phyloP scores from a whole-genome alignment of 1,284 basidiomycete species.

The Earliella scabrosa region DNA sequence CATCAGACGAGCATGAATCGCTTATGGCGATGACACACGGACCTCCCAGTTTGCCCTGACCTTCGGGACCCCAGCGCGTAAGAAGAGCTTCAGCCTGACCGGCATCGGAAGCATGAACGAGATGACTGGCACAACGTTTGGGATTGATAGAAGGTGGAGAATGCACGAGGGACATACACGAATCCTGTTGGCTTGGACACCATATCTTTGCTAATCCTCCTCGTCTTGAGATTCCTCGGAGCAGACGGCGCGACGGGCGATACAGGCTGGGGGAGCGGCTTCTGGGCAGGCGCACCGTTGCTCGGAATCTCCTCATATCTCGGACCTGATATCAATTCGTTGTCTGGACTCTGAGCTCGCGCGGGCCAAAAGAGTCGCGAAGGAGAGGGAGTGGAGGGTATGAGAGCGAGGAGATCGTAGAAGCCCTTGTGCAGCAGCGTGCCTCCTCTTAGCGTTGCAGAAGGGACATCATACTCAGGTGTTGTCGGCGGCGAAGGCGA shows the following conservation, averaged over 20 bases:
- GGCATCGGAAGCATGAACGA: conserved; percentile 92
- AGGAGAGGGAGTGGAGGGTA: conserved; percentile 66
- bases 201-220: conserved; percentile 84
- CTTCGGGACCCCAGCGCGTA: conserved; percentile 89
- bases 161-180: conserved; percentile 74
- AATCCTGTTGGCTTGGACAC: conserved; percentile 85
- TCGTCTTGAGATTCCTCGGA: conserved; percentile 51
- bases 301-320: conserved; percentile 61
- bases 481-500: conserved; percentile 31
- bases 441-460: conserved; percentile 61
- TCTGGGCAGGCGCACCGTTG: conserved; percentile 22
- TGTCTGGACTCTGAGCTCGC: conserved; percentile 36
- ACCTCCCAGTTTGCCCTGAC: conserved; percentile 91
- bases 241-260: conserved; percentile 38
- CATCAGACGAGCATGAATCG: conserved; percentile 12
- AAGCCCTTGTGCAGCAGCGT: conserved; percentile 85
- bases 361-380: conserved; percentile 63
- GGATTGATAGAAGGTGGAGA: no score
- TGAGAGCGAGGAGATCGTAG: conserved; percentile 84
- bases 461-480: conserved; percentile 44
- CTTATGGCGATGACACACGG: conserved; percentile 7
- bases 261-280: conserved; percentile 28
- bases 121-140: conserved; percentile 66
- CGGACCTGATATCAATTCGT: conserved; percentile 53
- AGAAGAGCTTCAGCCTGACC: conserved; percentile 92